Base-by-base conservation (phyloP, 192 early-diverging fungal species). In the Linnemannia hyalina region DNA sequence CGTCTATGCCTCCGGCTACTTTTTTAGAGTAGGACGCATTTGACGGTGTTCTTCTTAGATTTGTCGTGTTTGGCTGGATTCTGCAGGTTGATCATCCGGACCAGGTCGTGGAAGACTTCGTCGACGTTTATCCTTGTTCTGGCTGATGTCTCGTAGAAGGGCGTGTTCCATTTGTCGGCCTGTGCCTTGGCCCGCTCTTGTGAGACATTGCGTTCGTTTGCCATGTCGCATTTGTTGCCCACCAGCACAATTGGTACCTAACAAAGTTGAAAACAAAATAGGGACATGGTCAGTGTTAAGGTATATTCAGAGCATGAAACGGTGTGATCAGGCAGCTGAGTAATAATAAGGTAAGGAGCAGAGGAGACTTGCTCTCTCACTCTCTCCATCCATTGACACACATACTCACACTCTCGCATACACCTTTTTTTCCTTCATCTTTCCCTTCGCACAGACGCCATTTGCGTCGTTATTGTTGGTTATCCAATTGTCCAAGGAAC, bases 161-260 rank as follows among this genome's bases (percentile, higher is more conserved):
- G 92, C 63, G 89, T 92, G 80, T 91, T 92, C 93, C 90, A 95
- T 82, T 88, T 92, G 82, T 89, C 85, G 40, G 96, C 93, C 72
- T 97, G 82, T 38, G 78, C 54, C 71, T 82, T 88, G 29, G 95
- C 98, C 70, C 96, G 92, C 71, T 95, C 90, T 70, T 92, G 91
- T 16, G 90, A 85, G 20, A 95, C 94, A 40, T 85, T 86, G 46
- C 97, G 92, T 74, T 96, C 95, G 22, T 86, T 77, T 63, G 94
- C 94, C 81, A 96, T 82, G 91, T 99, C 97, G 80, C 95, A 97
- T 86, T 99, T 98, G 93, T 99, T 99, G 15, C 95, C 97, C 16
- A 97, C 96, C 52, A 99, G 84, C 5, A 97, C 95, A 78, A 98
- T 94, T n/a, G 97, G 97, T 52, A 95, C 95, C 81, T 91, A 90